Percentiles rank a stretch among this genome's conserved stretches.
Evolutionary conservation across 768 basidiomycete genomes (phyloP).

Genomic region (Lactarius vividus): DNA sequence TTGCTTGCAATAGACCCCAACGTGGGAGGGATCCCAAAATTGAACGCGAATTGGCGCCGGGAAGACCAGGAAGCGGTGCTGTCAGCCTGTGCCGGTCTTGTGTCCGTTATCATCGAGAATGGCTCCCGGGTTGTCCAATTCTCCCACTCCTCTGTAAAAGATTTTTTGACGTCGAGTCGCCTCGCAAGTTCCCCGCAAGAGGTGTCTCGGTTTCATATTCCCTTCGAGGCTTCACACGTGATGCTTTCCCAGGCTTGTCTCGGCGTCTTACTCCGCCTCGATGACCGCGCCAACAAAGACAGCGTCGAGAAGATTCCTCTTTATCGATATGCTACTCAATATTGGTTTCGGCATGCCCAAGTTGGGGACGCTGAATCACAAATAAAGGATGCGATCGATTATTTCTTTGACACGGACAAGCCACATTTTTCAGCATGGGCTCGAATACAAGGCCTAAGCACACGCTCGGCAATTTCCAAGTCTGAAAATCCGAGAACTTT

Average conservation of each 20-base stretch:
- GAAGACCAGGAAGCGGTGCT: neutral
- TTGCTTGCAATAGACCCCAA: neutral
- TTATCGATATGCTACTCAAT: neutral
- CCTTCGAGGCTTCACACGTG: neutral
- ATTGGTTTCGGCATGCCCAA: neutral
- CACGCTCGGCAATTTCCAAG: too few species aligned
- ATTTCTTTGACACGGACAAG: neutral
- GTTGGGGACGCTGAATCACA: neutral
- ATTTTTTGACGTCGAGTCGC: neutral
- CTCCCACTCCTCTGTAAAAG: neutral
- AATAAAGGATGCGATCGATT: neutral
- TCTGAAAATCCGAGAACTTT: too few species aligned
- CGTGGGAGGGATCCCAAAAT: neutral
- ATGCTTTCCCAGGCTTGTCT: neutral
- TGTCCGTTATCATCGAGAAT: neutral
- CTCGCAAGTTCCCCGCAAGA: neutral
- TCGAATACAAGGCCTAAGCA: neutral
- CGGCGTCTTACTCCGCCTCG: neutral
- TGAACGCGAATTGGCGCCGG: neutral
- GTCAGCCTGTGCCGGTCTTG: neutral
- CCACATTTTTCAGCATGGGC: neutral
- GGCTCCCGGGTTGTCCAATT: neutral
- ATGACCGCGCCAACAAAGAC: neutral
- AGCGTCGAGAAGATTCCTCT: neutral
- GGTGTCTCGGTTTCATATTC: neutral